Evolutionary conservation across 208 protist genomes (phyloP), one percentile per base, ranked within the genome.

Genomic region (Phytomonas francai): DNA sequence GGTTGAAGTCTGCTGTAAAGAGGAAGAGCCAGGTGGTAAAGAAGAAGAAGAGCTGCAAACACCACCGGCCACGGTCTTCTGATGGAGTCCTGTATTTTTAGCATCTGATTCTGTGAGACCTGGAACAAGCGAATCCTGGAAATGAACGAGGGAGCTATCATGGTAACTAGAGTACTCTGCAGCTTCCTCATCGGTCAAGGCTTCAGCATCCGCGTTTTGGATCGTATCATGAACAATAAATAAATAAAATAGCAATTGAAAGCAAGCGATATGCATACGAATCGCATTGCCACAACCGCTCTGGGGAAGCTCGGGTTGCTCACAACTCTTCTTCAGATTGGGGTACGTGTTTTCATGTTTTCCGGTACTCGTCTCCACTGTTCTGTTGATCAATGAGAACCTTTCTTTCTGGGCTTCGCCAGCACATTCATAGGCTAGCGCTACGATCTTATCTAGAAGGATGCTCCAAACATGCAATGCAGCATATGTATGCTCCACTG

Each of bases 391-490:
- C 0, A 14, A 45, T 45, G 39, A 45, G 19, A 45, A 45, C 9
- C 19, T 7, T 45, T 7, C 39, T 16, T 45, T 45, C 8, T 45
- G 39, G 54, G 67, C 12, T 33, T 67, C 22, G 27, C 60, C 59
- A 5, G 73, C 79, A 8, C 74, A 67, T 36, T 79, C 77, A 68
- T 82, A 83, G 27, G 88, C 88, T 12, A 87, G 34, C 33, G 30
- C 65, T 33, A 92, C 64, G 42, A 91, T 49, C 31, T 77, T 76
- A 65, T 95, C 89, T n/a, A 92, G 76, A 16, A 90, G 63, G n/a
- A 92, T 33, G 59, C 83, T 89, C 59, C 91, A 60, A 22, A 83
- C 49, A 71, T 95, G 86, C 28, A 83, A 67, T 6, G 78, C 76
- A 3, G 71, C 72, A 22, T 78, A 36, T n/a, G 76, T 68, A 73